phyloP scores from a whole-genome alignment of 2,329 filamentous ascomycete genomes.

The Aspergillus floridensis region DNA sequence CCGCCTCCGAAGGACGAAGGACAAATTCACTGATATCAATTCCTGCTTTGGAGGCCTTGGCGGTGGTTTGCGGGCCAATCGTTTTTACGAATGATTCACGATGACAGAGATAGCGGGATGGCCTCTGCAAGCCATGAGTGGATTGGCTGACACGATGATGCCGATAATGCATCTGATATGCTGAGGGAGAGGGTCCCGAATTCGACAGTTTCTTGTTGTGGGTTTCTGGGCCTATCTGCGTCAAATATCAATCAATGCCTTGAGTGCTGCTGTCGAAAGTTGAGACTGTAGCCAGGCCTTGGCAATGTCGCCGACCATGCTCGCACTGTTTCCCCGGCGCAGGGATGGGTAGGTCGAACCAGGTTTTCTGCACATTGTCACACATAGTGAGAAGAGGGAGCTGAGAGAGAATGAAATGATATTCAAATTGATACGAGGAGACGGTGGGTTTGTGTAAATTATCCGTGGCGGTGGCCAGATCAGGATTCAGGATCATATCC shows the following conservation, averaged over 20 bases:
- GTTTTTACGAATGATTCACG: neutral
- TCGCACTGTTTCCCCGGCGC: neutral
- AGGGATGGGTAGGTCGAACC: neutral
- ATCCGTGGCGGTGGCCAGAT: no score
- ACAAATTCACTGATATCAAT: neutral
- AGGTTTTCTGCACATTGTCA: neutral
- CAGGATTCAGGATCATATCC: no score
- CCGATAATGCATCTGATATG: neutral
- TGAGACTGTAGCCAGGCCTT: neutral
- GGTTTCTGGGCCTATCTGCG: neutral
- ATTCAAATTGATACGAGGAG: neutral
- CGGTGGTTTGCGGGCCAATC: neutral
- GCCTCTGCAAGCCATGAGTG: neutral
- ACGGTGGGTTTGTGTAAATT: no score
- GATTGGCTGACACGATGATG: neutral
- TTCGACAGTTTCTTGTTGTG: neutral
- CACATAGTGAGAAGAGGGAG: neutral
- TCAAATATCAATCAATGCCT: neutral
- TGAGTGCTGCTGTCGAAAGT: no score
- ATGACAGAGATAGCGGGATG: neutral
- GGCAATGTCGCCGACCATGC: neutral
- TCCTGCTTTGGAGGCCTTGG: constrained; percentile 1
- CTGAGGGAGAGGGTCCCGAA: neutral
- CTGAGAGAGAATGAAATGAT: neutral
- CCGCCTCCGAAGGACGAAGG: neutral